Conservation (phyloP, 1,139 yeast species). For the Kodamaea sp. region DNA sequence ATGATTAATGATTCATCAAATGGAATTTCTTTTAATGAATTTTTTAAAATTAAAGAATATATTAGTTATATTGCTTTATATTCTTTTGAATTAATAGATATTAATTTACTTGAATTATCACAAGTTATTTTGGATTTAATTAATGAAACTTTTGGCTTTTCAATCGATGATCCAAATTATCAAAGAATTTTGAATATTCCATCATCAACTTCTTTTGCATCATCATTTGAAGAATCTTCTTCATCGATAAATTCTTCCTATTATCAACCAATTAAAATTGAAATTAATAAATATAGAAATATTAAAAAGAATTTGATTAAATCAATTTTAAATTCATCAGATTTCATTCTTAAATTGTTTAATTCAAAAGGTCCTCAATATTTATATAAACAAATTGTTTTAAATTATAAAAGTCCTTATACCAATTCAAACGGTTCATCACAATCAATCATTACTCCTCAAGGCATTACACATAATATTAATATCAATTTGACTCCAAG, state of each 20-base stretch:
- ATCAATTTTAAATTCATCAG: conserved; percentile 32
- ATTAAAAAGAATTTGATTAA: conserved; percentile 32
- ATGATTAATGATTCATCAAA: background rate
- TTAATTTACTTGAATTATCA: conserved; percentile 30
- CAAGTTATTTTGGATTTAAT: conserved; percentile 34
- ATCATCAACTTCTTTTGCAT: too few relatives aligned
- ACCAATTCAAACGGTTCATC: conserved; percentile 2
- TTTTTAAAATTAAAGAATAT: conserved; percentile 38
- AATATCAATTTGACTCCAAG: conserved; percentile 11
- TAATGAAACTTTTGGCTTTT: conserved; percentile 30
- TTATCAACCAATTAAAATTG: conserved; percentile 12
- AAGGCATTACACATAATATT: conserved; percentile 9
- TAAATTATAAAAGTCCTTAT: conserved; percentile 14
- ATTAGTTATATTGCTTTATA: conserved; percentile 36
- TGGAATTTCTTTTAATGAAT: conserved; percentile 18
- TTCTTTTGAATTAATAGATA: conserved; percentile 35
- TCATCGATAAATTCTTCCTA: conserved; percentile 4
- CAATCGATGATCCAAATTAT: conserved; percentile 19
- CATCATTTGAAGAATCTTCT: background rate
- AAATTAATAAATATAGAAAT: conserved; percentile 22
- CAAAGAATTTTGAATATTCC: conserved; percentile 13
- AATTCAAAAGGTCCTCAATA: conserved; percentile 35
- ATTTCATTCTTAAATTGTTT: conserved; percentile 31
- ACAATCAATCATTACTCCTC: conserved; percentile 6
- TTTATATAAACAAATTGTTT: conserved; percentile 22